Conservation (phyloP, 2,329 filamentous ascomycete species). For the Aspergillus spinulosporus region DNA sequence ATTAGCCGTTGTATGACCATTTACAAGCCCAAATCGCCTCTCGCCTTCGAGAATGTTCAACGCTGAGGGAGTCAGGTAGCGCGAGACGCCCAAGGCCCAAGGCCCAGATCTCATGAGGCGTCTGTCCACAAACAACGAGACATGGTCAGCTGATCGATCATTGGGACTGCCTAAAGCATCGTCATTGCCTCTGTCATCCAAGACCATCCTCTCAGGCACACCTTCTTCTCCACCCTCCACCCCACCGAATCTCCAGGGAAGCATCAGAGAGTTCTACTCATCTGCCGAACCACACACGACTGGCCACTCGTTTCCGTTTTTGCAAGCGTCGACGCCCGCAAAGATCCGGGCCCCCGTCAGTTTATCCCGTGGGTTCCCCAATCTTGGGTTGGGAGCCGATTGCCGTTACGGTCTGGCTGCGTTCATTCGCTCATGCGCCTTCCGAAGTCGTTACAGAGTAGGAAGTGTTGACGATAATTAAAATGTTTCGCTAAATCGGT, state of each 20-base stretch:
- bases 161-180: neutral
- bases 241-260: constrained; percentile 8
- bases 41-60: neutral
- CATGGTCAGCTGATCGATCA: constrained; percentile 3
- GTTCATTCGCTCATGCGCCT: constrained; percentile 11
- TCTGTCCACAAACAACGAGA: neutral
- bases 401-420: constrained; percentile 16
- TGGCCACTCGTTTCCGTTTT: constrained; percentile 17
- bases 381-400: constrained; percentile 21
- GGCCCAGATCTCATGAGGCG: neutral
- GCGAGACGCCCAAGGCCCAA: neutral
- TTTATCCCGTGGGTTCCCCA: constrained; percentile 25
- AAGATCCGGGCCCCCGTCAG: constrained; percentile 36
- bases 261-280: constrained; percentile 24
- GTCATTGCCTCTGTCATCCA: neutral
- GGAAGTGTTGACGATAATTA: constrained; percentile 1
- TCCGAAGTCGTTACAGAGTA: neutral
- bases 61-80: neutral
- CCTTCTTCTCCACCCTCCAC: neutral
- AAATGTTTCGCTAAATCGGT: constrained; percentile 10
- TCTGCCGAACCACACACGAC: neutral
- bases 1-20: constrained; percentile 8
- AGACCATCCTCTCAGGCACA: neutral
- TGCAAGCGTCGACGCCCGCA: constrained; percentile 17
- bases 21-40: neutral